These are phyloP conservation scores for Thamnidium elegans DNA, from an alignment of 192 early-diverging fungal species.

Conservation along the genomic window DNA sequence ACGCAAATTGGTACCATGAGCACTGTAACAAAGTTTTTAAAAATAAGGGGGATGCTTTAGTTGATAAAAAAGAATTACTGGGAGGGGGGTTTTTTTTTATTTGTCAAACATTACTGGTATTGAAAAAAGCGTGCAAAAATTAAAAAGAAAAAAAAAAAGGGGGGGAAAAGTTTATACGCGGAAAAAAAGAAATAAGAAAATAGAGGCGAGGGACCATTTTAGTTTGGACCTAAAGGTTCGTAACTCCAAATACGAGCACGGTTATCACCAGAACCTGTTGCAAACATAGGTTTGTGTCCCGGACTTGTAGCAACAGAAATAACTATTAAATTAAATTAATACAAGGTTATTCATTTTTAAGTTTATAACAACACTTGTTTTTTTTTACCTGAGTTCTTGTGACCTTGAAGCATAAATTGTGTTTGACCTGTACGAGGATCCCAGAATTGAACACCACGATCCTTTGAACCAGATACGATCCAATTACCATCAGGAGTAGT, in stretches of 20 bases:
- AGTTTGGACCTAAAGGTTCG: slow-evolving; percentile 32
- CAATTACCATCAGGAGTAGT: slow-evolving; percentile 82
- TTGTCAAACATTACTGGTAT: no score
- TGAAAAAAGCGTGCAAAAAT: no score
- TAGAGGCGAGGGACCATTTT: neutral
- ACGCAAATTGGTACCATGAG: no score
- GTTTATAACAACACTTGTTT: neutral
- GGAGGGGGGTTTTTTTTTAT: no score
- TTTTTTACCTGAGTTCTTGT: slow-evolving; percentile 88
- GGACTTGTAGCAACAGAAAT: slow-evolving; percentile 87
- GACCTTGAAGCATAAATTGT: slow-evolving; percentile 89
- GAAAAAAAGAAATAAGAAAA: neutral
- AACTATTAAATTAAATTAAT: slow-evolving; percentile 50
- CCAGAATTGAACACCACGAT: slow-evolving; percentile 93
- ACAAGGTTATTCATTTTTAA: neutral
- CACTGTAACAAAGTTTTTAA: no score
- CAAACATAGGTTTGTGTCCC: slow-evolving; percentile 75
- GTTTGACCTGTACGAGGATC: slow-evolving; percentile 71
- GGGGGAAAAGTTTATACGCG: neutral
- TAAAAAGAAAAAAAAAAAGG: neutral
- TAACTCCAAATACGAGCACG: slow-evolving; percentile 92
- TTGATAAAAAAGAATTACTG: no score
- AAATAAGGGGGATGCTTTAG: no score
- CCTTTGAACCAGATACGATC: slow-evolving; percentile 91
- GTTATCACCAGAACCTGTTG: slow-evolving; percentile 94